Evolutionary conservation across 1,139 yeast genomes (phyloP).

Genomic region (Pneumocystis carinii): DNA sequence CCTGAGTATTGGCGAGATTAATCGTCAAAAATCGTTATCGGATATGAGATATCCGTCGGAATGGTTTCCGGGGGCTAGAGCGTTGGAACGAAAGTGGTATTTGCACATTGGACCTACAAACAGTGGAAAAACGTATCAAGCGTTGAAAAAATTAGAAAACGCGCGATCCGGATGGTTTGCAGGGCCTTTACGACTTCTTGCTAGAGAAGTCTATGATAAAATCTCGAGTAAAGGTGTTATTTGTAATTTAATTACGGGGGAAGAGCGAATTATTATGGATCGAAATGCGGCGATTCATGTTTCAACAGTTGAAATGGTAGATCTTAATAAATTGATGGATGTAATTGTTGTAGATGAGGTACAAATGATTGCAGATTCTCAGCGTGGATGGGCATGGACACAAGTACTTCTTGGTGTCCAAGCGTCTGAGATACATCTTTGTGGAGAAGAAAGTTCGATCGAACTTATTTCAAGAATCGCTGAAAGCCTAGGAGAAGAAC

Average conservation of each 20-base stretch:
- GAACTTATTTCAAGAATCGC: conserved; percentile 46
- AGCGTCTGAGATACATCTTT: conserved; percentile 74
- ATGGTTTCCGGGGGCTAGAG: conserved; percentile 81
- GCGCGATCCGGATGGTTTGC: conserved; percentile 82
- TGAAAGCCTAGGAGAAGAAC: conserved; percentile 60
- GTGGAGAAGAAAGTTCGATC: conserved; percentile 83
- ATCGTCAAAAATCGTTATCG: conserved; percentile 4
- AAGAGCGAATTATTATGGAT: conserved; percentile 60
- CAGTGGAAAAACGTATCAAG: conserved; percentile 86
- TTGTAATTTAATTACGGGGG: conserved; percentile 87
- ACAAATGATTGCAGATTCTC: conserved; percentile 74
- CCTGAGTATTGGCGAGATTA: conserved; percentile 4
- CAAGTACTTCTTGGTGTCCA: conserved; percentile 74
- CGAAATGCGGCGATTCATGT: conserved; percentile 56
- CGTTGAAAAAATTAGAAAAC: conserved; percentile 50
- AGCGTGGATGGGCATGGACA: conserved; percentile 92
- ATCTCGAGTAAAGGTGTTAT: conserved; percentile 49
- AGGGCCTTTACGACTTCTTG: conserved; percentile 80
- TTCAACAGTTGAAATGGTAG: conserved; percentile 91
- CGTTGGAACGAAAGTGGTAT: conserved; percentile 57
- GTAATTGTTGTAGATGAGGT: conserved; percentile 90
- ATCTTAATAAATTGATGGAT: conserved; percentile 51
- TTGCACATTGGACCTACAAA: conserved; percentile 97
- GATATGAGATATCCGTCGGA: conserved; percentile 34
- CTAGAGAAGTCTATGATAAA: conserved; percentile 78